Evolutionary conservation across 1,284 basidiomycete species (phyloP).

Genomic region (Austroboletus niveus): DNA sequence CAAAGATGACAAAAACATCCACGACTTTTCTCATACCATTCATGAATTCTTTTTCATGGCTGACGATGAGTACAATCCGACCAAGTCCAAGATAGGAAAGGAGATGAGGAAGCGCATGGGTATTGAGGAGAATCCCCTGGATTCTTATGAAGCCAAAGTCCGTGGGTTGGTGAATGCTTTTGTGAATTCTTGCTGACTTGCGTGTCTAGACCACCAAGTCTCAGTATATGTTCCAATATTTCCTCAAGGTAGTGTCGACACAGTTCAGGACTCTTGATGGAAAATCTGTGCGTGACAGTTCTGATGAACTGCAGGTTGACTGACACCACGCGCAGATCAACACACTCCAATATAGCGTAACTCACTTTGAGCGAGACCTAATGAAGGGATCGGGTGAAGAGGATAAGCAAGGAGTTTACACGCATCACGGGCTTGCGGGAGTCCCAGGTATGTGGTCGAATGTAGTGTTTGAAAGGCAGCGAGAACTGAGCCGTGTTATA

Average conservation of each 20-base stretch:
- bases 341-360: conserved; percentile 91
- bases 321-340: conserved; percentile 50
- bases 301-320: neutral
- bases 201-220: conserved; percentile 56
- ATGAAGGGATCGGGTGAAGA: conserved; percentile 56
- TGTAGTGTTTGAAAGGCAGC: neutral
- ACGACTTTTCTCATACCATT: conserved; percentile 93
- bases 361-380: conserved; percentile 93
- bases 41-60: conserved; percentile 82
- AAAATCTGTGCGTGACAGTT: conserved; percentile 51
- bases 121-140: conserved; percentile 77
- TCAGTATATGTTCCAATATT: conserved; percentile 95
- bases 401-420: conserved; percentile 68
- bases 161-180: conserved; percentile 16
- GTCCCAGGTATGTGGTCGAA: conserved; percentile 57
- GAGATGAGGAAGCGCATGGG: conserved; percentile 78
- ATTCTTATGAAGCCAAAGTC: conserved; percentile 67
- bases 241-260: conserved; percentile 96
- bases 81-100: conserved; percentile 59
- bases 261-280: conserved; percentile 83
- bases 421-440: conserved; percentile 81
- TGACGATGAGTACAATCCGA: conserved; percentile 74
- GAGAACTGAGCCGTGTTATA: conserved; percentile 17
- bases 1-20: conserved; percentile 79
- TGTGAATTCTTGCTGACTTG: conserved; percentile 5